A percentile compares a stretch with the other conserved stretches of the same genome.
These are phyloP conservation scores for Aspergillus leporis DNA, from an alignment of 495 filamentous ascomycete species.

Conservation along the genomic window DNA sequence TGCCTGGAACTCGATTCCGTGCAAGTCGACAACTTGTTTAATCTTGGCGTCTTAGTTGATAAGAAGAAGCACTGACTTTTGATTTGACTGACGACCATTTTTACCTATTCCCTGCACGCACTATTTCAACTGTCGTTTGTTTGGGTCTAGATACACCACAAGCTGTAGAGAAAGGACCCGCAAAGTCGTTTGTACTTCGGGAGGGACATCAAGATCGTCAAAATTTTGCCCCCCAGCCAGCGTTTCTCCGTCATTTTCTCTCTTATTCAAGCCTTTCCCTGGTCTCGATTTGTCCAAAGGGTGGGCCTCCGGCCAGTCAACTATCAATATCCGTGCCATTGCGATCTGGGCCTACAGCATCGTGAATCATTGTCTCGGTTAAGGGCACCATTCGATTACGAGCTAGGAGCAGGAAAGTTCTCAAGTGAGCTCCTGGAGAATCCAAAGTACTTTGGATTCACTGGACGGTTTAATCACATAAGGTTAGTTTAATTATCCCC, in stretches of 20 bases:
- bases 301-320: constrained; percentile 16
- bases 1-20: constrained; percentile 4
- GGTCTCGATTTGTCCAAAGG: constrained; percentile 19
- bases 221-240: constrained; percentile 7
- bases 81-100: constrained; percentile 11
- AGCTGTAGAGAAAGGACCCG: constrained; percentile 22
- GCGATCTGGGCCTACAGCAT: constrained; percentile 21
- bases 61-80: constrained; percentile 2
- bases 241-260: constrained; percentile 7
- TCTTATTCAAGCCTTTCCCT: constrained; percentile 6
- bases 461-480: constrained; percentile 23
- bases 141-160: constrained; percentile 6
- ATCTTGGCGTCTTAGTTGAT: constrained; percentile 4
- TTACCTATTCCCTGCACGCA: constrained; percentile 12
- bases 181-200: constrained; percentile 22
- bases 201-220: constrained; percentile 17
- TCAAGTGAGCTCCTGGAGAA: constrained; percentile 14
- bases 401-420: constrained; percentile 13
- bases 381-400: constrained; percentile 29
- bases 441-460: constrained; percentile 8
- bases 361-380: constrained; percentile 41
- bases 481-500: constrained; percentile 35
- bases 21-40: constrained; percentile 14
- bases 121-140: constrained; percentile 20
- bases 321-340: constrained; percentile 11